Base-by-base conservation (phyloP, 2,329 filamentous ascomycete species). In the Penicillium sp. region DNA sequence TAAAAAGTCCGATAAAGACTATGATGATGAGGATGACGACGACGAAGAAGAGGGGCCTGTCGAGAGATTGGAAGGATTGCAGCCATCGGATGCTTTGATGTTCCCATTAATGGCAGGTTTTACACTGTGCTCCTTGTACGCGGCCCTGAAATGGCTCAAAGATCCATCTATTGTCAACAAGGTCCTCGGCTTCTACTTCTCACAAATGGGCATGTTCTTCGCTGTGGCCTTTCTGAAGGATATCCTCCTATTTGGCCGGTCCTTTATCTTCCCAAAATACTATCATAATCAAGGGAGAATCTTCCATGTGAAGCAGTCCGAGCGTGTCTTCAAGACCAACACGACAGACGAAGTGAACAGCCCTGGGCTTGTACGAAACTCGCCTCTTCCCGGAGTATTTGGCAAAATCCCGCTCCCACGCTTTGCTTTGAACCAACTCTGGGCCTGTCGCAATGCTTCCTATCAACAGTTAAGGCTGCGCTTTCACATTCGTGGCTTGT, bases 131-230 rank as follows among this genome's bases (percentile, higher is more conserved):
- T 86, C 86, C 5, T 81, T 98, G 13, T 98, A 98, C 78, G 88
- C 93, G 67, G 80, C 96, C 58, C 92, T 98, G 70, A 92, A 96
- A 72, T 95, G 89, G 84, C 84, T 97, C 54, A 82, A 93, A 63
- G 91, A 96, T 68, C 88, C 92, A 1, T 81, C 87, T 11, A 79
- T 96, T 23, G 77, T 98, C 67, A 97, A 93, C 78, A 90, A 88
- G 74, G 84, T 96, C 39, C 78, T 98, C 23, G 88, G 90, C 39
- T 86, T 84, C 69, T 97, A 98, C 78, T 93, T 96, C 76, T 90
- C 90, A 3, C 74, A 85, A 57, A 86, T 93, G 70, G 91, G 91
- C 0, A 75, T 96, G n/a, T 88, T 90, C 60, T 91, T 91, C 59
- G 82, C 95, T 16, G 81, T 87, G 9, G 87, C 86, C 44, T 81